Evolutionary conservation across 768 basidiomycete species (phyloP), one percentile per base, ranked within the genome.

Genomic region (Lactifluus subvellereus): DNA sequence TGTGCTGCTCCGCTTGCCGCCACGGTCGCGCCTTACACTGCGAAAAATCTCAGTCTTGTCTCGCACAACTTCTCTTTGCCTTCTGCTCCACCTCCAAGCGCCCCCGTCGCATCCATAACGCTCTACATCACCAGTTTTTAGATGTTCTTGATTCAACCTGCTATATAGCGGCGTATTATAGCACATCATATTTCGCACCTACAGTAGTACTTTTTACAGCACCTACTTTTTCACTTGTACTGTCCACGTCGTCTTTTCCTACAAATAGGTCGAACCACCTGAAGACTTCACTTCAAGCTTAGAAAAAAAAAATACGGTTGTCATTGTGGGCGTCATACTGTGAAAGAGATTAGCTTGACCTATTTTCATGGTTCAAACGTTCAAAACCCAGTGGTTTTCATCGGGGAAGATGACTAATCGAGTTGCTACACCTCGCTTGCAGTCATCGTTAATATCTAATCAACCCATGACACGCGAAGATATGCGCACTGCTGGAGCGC

Each of bases 361-460:
- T 89, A 68, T 91, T 91, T 57, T 84, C 86, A 62, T 87, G 88
- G 59, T 89, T 82, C 64, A 91, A 68, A n/a, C n/a, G n/a, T n/a
- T n/a, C n/a, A n/a, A n/a, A 30, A 92, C 92, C 94, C 94, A 94
- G 71, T 96, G 94, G 67, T 94, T 96, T 75, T 96, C 94, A 67
- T 89, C 84, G 0, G 91, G 90, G 81, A 94, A 94, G 63, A 92
- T 81, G 11, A 94, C 82, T 30, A 94, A 76, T 47, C 92, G 82
- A 66, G 85, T 89, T 4, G 88, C 87, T 37, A 94, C 75, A 8
- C 81, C 84, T 49, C 77, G 82, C 70, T 91, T 91, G 58, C 22
- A 20, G 63, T 62, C 14, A 64, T 37, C 10, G 61, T 32, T 11
- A 57, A 30, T 49, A 51, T 7, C 20, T 42, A 7, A 60, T 22